Conservation (phyloP, 1,284 basidiomycete species). For the Peniophora sp. region DNA sequence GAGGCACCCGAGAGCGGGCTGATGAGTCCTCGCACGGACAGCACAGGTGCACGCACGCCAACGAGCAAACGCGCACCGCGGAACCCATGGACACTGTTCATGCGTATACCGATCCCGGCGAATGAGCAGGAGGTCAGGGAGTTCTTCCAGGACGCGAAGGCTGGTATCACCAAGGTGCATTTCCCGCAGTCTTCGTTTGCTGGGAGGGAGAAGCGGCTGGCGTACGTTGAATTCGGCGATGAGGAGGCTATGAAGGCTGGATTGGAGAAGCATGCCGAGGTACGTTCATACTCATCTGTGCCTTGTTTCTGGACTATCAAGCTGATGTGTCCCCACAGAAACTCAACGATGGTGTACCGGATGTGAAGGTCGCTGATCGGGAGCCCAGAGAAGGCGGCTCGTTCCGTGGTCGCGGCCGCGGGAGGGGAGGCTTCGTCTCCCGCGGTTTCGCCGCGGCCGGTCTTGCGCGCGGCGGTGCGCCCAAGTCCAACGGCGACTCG, state of each 20-base stretch:
- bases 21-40: constrained; percentile 46
- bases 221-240: constrained; percentile 82
- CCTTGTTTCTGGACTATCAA: constrained; percentile 2
- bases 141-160: constrained; percentile 66
- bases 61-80: constrained; percentile 53
- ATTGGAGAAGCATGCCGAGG: constrained; percentile 63
- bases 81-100: constrained; percentile 81
- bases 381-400: constrained; percentile 42
- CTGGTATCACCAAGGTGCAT: constrained; percentile 62
- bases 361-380: constrained; percentile 62
- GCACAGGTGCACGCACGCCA: constrained; percentile 58
- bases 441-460: constrained; percentile 65
- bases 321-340: constrained; percentile 32
- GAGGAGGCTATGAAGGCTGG: constrained; percentile 77
- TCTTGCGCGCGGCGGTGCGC: constrained; percentile 36
- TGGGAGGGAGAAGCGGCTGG: constrained; percentile 48
- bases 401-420: constrained; percentile 30
- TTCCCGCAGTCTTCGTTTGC: constrained; percentile 42
- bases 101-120: constrained; percentile 55
- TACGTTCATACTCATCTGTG: constrained; percentile 24
- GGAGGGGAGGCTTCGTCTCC: constrained; percentile 52
- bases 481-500: constrained; percentile 22
- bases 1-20: constrained; percentile 29
- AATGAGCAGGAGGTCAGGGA: constrained; percentile 66
- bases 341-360: constrained; percentile 54